A percentile compares a stretch with the other conserved stretches of the same genome.
These are phyloP conservation scores for Lentithecium fluviatile DNA, from an alignment of 495 filamentous ascomycete species.

Conservation along the genomic window DNA sequence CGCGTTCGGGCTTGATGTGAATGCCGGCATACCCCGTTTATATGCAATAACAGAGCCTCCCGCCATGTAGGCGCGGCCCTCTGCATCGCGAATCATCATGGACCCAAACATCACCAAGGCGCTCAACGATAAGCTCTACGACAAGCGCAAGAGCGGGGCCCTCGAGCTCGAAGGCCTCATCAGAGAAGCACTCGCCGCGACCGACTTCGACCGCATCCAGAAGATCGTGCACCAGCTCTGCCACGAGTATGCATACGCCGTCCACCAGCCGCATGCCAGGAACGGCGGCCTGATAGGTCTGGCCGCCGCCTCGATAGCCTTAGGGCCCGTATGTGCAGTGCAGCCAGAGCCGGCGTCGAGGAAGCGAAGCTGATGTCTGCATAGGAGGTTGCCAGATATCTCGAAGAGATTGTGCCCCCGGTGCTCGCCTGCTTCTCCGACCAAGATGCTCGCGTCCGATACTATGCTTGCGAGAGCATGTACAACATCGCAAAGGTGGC, in stretches of 20 bases:
- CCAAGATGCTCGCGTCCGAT: slow-evolving; percentile 95
- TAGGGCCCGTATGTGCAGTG: slow-evolving; percentile 56
- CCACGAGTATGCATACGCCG: slow-evolving; percentile 95
- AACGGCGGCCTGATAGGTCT: slow-evolving; percentile 97
- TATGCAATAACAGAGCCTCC: neutral
- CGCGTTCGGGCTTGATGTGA: no score
- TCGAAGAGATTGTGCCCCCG: slow-evolving; percentile 90
- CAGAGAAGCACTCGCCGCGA: slow-evolving; percentile 73
- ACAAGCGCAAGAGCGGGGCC: slow-evolving; percentile 93
- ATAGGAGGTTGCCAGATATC: slow-evolving; percentile 80
- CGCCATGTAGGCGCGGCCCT: slow-evolving; percentile 31
- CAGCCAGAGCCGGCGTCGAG: neutral
- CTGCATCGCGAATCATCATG: slow-evolving; percentile 53
- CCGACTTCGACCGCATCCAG: slow-evolving; percentile 73
- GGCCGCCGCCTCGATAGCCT: slow-evolving; percentile 92
- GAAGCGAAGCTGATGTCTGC: slow-evolving; percentile 11
- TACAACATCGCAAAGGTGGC: slow-evolving; percentile 99
- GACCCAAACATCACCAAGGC: slow-evolving; percentile 83
- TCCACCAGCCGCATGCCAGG: slow-evolving; percentile 93
- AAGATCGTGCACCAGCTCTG: slow-evolving; percentile 93
- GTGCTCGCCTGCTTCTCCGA: slow-evolving; percentile 98
- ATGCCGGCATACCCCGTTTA: no score
- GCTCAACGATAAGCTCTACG: slow-evolving; percentile 97
- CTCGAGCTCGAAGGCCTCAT: slow-evolving; percentile 95
- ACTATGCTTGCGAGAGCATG: slow-evolving; percentile 99